Percentiles rank a stretch among this genome's conserved stretches.
phyloP scores from a whole-genome alignment of 345 rosid genomes.

The Odontarrhena argentea region DNA sequence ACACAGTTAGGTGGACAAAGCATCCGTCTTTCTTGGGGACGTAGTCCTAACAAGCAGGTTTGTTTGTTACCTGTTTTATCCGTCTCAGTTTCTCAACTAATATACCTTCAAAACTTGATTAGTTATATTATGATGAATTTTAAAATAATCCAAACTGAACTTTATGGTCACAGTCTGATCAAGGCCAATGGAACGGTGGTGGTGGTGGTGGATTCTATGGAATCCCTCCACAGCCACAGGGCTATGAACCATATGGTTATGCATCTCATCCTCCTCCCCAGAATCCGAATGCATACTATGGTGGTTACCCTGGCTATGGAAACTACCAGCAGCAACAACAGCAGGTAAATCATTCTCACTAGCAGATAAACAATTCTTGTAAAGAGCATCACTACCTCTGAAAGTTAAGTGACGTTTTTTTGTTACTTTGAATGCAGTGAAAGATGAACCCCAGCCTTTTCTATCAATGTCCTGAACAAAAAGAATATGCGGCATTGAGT shows the following conservation, averaged over 20 bases:
- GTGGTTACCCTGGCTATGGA: constrained; percentile 80
- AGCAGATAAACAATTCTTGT: not conserved
- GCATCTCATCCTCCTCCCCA: constrained; percentile 59
- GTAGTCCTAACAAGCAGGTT: constrained; percentile 94
- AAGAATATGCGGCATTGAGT: constrained; percentile 20
- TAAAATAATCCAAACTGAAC: not conserved
- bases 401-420: not conserved
- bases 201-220: constrained; percentile 64
- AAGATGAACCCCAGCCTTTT: constrained; percentile 19
- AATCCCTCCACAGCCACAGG: constrained; percentile 54
- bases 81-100: not conserved
- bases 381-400: not conserved
- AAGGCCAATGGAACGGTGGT: constrained; percentile 67
- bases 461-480: constrained; percentile 30
- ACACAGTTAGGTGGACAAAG: constrained; percentile 81
- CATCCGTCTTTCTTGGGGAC: constrained; percentile 97
- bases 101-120: not conserved
- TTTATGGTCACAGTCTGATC: constrained; percentile 65
- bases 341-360: constrained; percentile 18
- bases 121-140: not conserved
- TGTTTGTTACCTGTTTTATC: not conserved
- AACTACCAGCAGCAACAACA: constrained; percentile 61
- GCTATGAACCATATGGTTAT: constrained; percentile 84
- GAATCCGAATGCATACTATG: constrained; percentile 88
- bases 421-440: constrained; percentile 35